Evolutionary conservation across 148 eudicot species (phyloP), one percentile per base, ranked within the genome.

Genomic region (Rhododendron vialii): DNA sequence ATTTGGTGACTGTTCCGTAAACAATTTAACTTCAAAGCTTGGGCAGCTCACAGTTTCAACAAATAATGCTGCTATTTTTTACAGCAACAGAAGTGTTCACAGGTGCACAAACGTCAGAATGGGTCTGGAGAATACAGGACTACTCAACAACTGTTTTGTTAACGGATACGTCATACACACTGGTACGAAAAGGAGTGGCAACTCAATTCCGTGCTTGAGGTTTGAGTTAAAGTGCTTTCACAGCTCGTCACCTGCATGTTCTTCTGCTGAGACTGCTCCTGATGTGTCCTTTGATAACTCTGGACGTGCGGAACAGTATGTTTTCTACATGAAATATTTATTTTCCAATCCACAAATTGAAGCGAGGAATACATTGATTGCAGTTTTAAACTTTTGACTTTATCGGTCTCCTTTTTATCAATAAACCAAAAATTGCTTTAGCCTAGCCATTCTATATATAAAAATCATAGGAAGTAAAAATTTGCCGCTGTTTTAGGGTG

Each of bases 71-170:
- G 82, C 85, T 87, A 80, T 73, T 74, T 63, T 84, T 82, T 85
- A 36, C 65, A 79, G 83, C 86, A 85, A 74, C 82, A 90, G 85
- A 80, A 86, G 91, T 86, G 73, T 82, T 87, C 89, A 88, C 78
- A 65, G 85, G 75, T 88, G 90, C 85, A 88, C 88, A 83, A 86
- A 90, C 61, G 89, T 89, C 83, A 89, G 87, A 84, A 93, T 93
- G 96, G 92, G 92, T 84, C 87, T 91, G 87, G 90, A 86, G 75
- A 93, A 92, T 78, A 89, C 73, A 33, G 95, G 88, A 75, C 91
- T 83, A 79, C 89, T 88, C 35, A 85, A 89, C 80, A 89, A 88
- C 38, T 82, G 84, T 55, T 80, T 89, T 50, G 41, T 92, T 22
- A 92, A 89, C 85, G 93, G 92, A 51, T 92, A 93, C 86, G 92